Base-by-base conservation (phyloP, 2,329 filamentous ascomycete genomes). In the Fusarium dlaminii region DNA sequence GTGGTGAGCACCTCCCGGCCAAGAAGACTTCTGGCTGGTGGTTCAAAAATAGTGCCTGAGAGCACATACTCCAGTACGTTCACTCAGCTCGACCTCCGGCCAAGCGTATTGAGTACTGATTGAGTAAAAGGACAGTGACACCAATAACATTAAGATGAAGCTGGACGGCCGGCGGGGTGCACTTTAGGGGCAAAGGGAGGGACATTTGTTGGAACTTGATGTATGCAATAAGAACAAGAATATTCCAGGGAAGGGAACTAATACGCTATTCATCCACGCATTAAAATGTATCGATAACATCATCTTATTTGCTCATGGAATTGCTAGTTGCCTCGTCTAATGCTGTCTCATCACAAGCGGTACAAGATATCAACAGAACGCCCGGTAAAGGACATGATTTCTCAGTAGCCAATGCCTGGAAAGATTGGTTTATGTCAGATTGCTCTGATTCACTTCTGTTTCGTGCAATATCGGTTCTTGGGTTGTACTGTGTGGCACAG, bases 11-110 rank as follows among this genome's bases (percentile, higher is more conserved):
- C 11, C 37, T 56, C 9, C 34, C 49, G 8, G 32, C 32, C 20
- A 73, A 66, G 46, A 75, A 68, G 51, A 42, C 37, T 12, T 60
- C 63, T 40, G 70, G 66, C 15, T 73, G 76, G 58, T 75, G 73
- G 75, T 77, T 78, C 29, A 63, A 74, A 9, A 59, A 43, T 36
- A 68, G 57, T 36, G 43, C 49, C 11, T 75, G n/a, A 70, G 43
- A 45, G 24, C 51, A 46, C 14, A 37, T 17, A n/a, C 32, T 40
- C 37, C 45, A 13, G 48, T 51, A 67, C 17, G 58, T 51, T 29
- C 43, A 24, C 3, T 32, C 42, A 29, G 17, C 18, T 42, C 27
- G 12, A 24, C 37, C 27, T 43, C 17, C n/a, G 18, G 12, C 8
- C 20, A 57, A 15, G 30, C 13, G 22, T 34, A 24, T 27, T 32